Conservation (phyloP, 2,329 filamentous ascomycete genomes). For the Xylaria sp. region DNA sequence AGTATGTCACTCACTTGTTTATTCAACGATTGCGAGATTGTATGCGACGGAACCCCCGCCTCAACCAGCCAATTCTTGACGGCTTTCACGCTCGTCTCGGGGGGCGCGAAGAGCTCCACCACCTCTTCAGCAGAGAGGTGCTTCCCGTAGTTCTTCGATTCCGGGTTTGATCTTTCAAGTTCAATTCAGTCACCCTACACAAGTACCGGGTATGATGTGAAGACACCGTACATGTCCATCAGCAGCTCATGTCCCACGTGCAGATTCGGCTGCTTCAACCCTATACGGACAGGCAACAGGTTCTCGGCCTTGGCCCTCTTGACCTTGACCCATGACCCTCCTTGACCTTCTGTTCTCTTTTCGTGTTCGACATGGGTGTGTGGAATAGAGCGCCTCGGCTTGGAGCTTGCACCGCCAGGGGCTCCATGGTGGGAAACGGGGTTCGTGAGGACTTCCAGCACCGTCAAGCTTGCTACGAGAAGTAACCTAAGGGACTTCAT, state of each 20-base stretch:
- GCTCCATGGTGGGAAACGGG: conserved; percentile 17
- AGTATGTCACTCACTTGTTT: conserved; percentile 25
- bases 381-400: conserved; percentile 24
- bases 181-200: conserved; percentile 6
- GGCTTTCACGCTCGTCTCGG: conserved; percentile 36
- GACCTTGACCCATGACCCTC: conserved; percentile 27
- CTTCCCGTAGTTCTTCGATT: conserved; percentile 44
- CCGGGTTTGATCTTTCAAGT: conserved; percentile 37
- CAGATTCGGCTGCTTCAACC: conserved; percentile 32
- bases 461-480: conserved; percentile 19
- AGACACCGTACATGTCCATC: conserved; percentile 32
- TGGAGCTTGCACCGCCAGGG: background rate
- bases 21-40: conserved; percentile 38
- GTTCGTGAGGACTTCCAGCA: conserved; percentile 19
- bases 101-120: conserved; percentile 43
- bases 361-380: conserved; percentile 31
- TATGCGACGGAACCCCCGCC: conserved; percentile 35
- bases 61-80: conserved; percentile 43
- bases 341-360: conserved; percentile 25
- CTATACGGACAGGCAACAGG: conserved; percentile 32
- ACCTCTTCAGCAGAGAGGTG: conserved; percentile 43
- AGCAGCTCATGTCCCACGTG: conserved; percentile 30
- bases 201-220: background rate
- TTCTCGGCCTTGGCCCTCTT: conserved; percentile 26
- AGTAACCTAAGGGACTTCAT: conserved; percentile 27